Conservation (phyloP, 768 basidiomycete species). For the Auricularia cornea region DNA sequence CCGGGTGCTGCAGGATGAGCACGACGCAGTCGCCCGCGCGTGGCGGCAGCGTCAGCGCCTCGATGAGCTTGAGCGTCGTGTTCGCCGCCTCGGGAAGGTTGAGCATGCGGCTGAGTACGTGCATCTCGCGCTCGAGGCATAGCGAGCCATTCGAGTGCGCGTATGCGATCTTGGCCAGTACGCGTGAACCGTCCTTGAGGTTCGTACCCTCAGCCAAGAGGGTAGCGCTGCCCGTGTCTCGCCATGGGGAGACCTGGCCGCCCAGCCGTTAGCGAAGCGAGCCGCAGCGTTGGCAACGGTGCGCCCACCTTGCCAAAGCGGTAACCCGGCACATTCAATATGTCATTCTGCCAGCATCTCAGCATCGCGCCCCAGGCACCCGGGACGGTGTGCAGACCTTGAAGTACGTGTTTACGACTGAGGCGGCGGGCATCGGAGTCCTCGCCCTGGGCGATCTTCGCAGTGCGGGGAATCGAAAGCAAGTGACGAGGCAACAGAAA, state of each 20-base stretch:
- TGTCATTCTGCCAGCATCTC: conserved; percentile 18
- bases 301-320: conserved; percentile 55
- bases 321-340: conserved; percentile 63
- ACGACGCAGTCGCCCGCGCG: conserved; percentile 61
- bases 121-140: conserved; percentile 63
- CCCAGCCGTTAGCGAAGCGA: conserved; percentile 4
- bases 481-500: background rate
- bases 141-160: conserved; percentile 66
- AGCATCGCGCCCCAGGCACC: background rate
- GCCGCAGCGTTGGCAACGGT: background rate
- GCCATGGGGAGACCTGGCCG: conserved; percentile 52
- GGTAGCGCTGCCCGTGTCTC: conserved; percentile 67
- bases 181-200: conserved; percentile 58
- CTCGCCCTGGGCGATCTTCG: background rate
- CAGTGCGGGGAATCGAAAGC: background rate
- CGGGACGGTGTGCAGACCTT: conserved; percentile 6
- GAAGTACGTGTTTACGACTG: conserved; percentile 45
- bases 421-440: background rate
- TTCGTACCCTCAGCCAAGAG: conserved; percentile 59
- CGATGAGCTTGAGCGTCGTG: conserved; percentile 49
- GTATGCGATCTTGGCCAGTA: conserved; percentile 66
- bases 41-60: conserved; percentile 58
- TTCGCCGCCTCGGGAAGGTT: conserved; percentile 39
- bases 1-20: conserved; percentile 62
- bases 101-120: conserved; percentile 49